Conservation (phyloP, 1,284 basidiomycete genomes). For the Leucoagaricus sp. region DNA sequence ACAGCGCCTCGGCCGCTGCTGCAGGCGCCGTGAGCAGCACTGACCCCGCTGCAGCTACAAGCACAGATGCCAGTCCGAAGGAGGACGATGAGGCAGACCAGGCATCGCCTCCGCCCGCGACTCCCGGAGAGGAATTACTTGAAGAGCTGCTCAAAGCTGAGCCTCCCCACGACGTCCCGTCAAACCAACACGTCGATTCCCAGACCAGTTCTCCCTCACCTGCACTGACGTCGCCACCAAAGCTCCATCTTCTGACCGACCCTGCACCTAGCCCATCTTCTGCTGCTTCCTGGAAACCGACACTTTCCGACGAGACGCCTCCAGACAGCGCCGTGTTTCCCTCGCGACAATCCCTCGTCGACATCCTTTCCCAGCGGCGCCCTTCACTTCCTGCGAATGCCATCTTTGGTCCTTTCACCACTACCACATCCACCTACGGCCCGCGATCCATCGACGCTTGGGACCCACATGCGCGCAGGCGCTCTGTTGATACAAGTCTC, state of each 20-base stretch:
- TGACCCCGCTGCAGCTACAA: background rate
- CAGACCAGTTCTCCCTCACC: constrained; percentile 26
- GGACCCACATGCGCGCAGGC: constrained; percentile 48
- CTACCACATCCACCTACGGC: constrained; percentile 27
- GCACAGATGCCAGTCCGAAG: constrained; percentile 9
- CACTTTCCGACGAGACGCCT: constrained; percentile 34
- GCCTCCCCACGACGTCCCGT: constrained; percentile 5
- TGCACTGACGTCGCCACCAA: constrained; percentile 37
- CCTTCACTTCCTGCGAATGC: constrained; percentile 54
- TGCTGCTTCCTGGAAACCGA: constrained; percentile 33
- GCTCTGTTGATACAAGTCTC: constrained; percentile 61
- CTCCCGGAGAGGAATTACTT: constrained; percentile 18
- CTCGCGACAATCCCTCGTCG: constrained; percentile 22
- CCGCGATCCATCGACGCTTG: constrained; percentile 37
- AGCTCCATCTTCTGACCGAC: constrained; percentile 39
- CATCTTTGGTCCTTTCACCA: constrained; percentile 28
- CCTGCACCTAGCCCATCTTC: constrained; percentile 29
- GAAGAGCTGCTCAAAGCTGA: constrained; percentile 2
- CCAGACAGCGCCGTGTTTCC: constrained; percentile 31
- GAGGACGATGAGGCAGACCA: constrained; percentile 21
- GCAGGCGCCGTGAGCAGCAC: background rate
- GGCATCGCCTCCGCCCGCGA: constrained; percentile 23
- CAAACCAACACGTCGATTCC: constrained; percentile 13
- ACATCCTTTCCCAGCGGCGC: constrained; percentile 39
- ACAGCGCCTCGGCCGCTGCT: constrained; percentile 17